Base-by-base conservation (phyloP, 345 rosid species). In the Arabidopsis suecica region DNA sequence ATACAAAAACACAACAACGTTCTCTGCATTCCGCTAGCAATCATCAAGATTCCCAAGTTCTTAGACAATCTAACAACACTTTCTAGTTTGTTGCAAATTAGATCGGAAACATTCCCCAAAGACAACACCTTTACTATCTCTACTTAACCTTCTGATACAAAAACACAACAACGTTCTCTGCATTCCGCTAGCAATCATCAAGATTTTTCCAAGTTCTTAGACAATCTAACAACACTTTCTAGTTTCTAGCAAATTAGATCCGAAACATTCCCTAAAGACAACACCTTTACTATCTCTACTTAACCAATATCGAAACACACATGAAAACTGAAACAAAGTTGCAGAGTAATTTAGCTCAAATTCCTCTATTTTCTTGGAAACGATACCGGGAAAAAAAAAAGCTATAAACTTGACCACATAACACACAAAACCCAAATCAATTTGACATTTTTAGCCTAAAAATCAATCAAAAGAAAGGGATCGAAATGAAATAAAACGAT, bases 151-250 rank as follows among this genome's bases (percentile, higher is more conserved):
- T 16, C 18, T 16, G 18, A 33, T 5, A 33, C 3, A 3, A 33
- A 33, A 3, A 33, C 36, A 33, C 36, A 33, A 33, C 3, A 33
- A 33, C 36, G 36, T 33, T 33, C 36, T 33, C 36, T 33, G 36
- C 4, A 33, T 33, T 33, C 36, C 36, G 36, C 36, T 33, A 33
- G 36, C 36, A 33, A 33, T 33, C 18, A 16, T 16, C 18, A 16
- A 16, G 91, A 84, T 85, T 85, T 85, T 85, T 84, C 84, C 82
- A 80, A 86, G 78, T 70, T 57, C 33, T 58, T 16, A 16, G 18
- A 16, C 18, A 16, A 16, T 16, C 18, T 16, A 16, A 16, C 18
- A 16, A 16, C 18, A 16, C 18, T 16, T 16, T 16, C 18, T 16
- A 16, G 18, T 16, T 16, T 16, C 28, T 34, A 34, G 63, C 14